Conservation (phyloP, 2,329 filamentous ascomycete genomes). For the Ascosphaera apis region DNA sequence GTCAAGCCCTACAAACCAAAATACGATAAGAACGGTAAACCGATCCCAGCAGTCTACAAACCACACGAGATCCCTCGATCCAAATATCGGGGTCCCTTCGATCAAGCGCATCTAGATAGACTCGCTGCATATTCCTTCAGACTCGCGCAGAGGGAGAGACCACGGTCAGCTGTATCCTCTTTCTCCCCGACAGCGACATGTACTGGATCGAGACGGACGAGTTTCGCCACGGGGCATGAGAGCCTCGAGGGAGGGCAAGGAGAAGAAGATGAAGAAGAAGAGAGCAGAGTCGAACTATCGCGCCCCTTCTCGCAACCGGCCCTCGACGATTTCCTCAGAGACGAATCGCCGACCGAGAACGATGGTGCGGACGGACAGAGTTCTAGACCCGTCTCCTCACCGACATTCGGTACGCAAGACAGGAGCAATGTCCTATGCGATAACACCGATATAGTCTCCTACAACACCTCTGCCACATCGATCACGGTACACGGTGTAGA, state of each 20-base stretch:
- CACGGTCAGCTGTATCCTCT: conserved; percentile 14
- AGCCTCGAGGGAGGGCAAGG: not conserved
- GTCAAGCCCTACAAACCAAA: conserved; percentile 2
- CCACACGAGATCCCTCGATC: conserved; percentile 24
- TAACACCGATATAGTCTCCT: not conserved
- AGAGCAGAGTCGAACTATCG: not conserved
- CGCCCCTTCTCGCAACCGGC: not conserved
- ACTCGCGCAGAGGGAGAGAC: conserved; percentile 12
- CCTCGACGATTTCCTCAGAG: not conserved
- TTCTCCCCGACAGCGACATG: conserved; percentile 14
- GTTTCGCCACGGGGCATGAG: conserved; percentile 3
- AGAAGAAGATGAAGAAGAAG: not conserved
- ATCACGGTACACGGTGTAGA: not conserved
- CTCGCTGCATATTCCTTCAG: conserved; percentile 22
- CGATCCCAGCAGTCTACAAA: conserved; percentile 25
- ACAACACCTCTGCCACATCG: not conserved
- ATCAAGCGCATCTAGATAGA: conserved; percentile 20
- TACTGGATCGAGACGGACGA: conserved; percentile 2
- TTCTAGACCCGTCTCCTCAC: not conserved
- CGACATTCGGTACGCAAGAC: not conserved
- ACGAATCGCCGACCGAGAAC: not conserved
- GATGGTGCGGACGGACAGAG: not conserved
- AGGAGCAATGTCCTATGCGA: not conserved
- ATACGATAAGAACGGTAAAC: conserved; percentile 9
- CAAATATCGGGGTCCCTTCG: conserved; percentile 26